Conservation (phyloP, 2,329 filamentous ascomycete genomes). For the Cephalotrichum gorgonifer region DNA sequence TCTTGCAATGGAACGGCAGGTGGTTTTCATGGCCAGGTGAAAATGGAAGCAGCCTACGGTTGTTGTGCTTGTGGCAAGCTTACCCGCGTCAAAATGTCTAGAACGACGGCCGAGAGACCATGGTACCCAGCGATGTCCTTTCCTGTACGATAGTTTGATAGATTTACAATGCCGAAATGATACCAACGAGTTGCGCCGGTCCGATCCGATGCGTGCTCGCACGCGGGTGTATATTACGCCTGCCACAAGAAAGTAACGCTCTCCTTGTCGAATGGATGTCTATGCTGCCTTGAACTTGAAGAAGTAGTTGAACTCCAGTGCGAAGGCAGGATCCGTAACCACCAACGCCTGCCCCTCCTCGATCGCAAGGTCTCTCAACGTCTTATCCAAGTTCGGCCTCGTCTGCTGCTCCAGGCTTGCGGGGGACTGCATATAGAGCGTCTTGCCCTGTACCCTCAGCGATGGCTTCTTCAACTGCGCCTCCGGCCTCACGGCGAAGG, state of each 20-base stretch:
- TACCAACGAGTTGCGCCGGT: background rate
- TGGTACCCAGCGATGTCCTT: too few relatives aligned
- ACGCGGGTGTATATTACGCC: too few relatives aligned
- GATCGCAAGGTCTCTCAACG: conserved; percentile 61
- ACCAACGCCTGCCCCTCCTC: conserved; percentile 76
- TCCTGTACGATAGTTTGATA: background rate
- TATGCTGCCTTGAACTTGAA: conserved; percentile 31
- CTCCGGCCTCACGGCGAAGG: conserved; percentile 72
- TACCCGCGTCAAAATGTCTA: background rate
- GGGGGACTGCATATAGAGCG: conserved; percentile 82
- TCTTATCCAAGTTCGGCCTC: conserved; percentile 69
- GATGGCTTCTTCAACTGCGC: conserved; percentile 92
- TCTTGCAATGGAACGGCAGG: conserved; percentile 57
- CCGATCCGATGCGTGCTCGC: too few relatives aligned
- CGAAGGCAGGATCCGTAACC: conserved; percentile 87
- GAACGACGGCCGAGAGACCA: too few relatives aligned
- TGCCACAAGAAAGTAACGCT: too few relatives aligned
- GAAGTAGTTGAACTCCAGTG: conserved; percentile 54
- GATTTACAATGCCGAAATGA: background rate
- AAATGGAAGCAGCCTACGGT: background rate
- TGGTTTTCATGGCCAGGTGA: conserved; percentile 52
- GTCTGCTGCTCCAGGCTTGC: conserved; percentile 76
- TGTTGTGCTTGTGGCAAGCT: background rate
- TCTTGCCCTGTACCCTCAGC: conserved; percentile 67
- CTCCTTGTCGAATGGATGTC: too few relatives aligned